A percentile compares a stretch with the other conserved stretches of the same genome.
These are phyloP conservation scores for Penicillium robsamsonii DNA, from an alignment of 495 filamentous ascomycete species.

Conservation along the genomic window DNA sequence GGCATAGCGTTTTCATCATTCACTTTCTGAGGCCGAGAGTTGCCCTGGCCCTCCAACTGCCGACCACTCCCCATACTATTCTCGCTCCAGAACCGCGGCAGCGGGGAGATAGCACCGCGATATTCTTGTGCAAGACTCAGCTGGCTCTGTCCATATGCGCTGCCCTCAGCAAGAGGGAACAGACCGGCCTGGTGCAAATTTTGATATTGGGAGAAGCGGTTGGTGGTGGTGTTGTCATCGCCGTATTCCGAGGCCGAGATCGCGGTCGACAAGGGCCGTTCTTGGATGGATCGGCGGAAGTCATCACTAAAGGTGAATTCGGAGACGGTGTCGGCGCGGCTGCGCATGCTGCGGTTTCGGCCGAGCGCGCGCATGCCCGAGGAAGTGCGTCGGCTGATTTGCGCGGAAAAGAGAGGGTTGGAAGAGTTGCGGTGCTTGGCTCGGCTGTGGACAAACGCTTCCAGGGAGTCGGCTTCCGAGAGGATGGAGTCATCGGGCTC, in stretches of 20 bases:
- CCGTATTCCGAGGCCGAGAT: conserved; percentile 44
- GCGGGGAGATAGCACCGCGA: conserved; percentile 41
- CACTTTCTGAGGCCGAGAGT: conserved; percentile 1
- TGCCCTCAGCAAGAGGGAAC: conserved; percentile 28
- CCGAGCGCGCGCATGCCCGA: conserved; percentile 40
- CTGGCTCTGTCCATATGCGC: conserved; percentile 33
- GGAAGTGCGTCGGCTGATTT: conserved; percentile 35
- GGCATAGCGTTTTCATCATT: conserved; percentile 18
- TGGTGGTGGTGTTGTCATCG: conserved; percentile 35
- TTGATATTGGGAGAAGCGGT: conserved; percentile 28
- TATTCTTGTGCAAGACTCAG: conserved; percentile 45
- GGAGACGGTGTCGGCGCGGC: conserved; percentile 41
- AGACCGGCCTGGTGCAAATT: conserved; percentile 24
- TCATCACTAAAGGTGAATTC: conserved; percentile 38
- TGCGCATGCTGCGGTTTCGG: conserved; percentile 38
- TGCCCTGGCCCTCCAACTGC: conserved; percentile 23
- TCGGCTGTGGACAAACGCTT: conserved; percentile 46
- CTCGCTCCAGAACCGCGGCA: conserved; percentile 46
- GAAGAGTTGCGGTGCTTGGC: conserved; percentile 45
- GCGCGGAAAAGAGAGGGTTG: conserved; percentile 45
- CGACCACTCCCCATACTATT: conserved; percentile 32
- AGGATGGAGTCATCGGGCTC: conserved; percentile 36
- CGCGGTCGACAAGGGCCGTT: conserved; percentile 39
- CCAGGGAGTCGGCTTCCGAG: conserved; percentile 44
- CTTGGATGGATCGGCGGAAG: conserved; percentile 33